Evolutionary conservation across 139 green algal species (phyloP), one percentile per base, ranked within the genome.

Genomic region (Dunaliella sp.): DNA sequence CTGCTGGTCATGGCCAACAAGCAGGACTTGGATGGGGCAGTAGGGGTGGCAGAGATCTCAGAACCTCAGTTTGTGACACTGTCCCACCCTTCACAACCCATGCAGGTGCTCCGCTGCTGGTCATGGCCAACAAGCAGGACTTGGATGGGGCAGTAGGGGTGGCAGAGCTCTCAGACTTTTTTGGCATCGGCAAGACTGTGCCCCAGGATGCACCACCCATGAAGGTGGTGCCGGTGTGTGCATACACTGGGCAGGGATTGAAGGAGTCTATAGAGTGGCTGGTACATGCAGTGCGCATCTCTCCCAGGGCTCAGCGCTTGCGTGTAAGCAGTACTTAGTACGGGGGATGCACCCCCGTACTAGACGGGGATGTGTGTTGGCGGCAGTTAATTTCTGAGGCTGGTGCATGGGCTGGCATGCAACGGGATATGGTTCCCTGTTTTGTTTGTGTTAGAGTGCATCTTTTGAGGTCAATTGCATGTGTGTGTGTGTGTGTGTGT

Each of bases 41-140:
- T 82, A 1, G 78, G 78, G 35, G 38, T 59, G 81, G 1, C 38
- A 84, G 38, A 84, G 28, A 7, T 84, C 78, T 88, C 90, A n/a
- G 89, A 94, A n/a, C n/a, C n/a, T n/a, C n/a, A n/a, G n/a, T n/a
- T n/a, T n/a, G n/a, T n/a, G n/a, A n/a, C n/a, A n/a, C n/a, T n/a
- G n/a, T n/a, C n/a, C n/a, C n/a, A n/a, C n/a, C n/a, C n/a, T n/a
- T n/a, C n/a, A n/a, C n/a, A n/a, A n/a, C n/a, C n/a, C n/a, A n/a
- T n/a, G n/a, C n/a, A n/a, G n/a, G n/a, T 0, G 97, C 95, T 1
- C 97, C 97, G 7, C 48, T 99, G 36, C 89, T 99, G 82, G 91
- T 99, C 3, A 81, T 99, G 80, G 95, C 95, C 75, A 99, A 98
- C 90, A 99, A 99, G 88, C 94, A 97, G 88, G 97, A 98, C 84